Base-by-base conservation (phyloP, 768 basidiomycete genomes). In the Phlegmacium glaucopus region DNA sequence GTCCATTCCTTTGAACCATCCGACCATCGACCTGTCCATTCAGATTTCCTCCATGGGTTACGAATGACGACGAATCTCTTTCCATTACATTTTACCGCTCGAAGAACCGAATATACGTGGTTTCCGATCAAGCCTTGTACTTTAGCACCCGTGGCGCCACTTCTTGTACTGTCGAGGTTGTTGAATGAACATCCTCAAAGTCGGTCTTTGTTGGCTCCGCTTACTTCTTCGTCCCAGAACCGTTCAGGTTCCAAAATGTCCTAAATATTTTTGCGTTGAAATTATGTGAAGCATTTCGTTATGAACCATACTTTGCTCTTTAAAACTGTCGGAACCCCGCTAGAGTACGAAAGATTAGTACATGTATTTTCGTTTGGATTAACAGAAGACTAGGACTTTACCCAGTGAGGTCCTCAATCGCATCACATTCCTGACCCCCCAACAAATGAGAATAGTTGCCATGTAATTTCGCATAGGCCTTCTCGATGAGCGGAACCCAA, bases 401-500 rank as follows among this genome's bases (percentile, higher is more conserved):
- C 78, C 80, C 79, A 17, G 79, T 80, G 44, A 82, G 59, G 59
- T 81, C 78, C 55, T 81, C 78, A 10, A 80, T 69, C 1, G 74
- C 79, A 48, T 81, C 78, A 32, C 64, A 68, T 15, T 71, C 63
- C 40, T 61, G 61, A 1, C 72, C 71, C 2, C 62, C 65, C 11
- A 57, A 57, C 28, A 76, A 48, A 34, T 68, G 61, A 4, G 63
- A 58, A 47, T 72, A 74, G 47, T 72, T 69, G 2, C 78, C 78
- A 55, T 80, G 76, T 1, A 79, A 52, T 59, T 80, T 80, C 2
- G 79, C 78, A 48, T 72, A 80, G 2, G 79, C 79, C 56, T 80
- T 80, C 56, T 80, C 79, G n/a, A 80, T 68, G n/a, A 80, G 59
- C 2, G 79, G 75, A 0, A 79, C 76, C 78, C 78, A 80, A 4